Evolutionary conservation across 345 rosid genomes (phyloP), one percentile per base, ranked within the genome.

Genomic region (Cardamine resedifolia): DNA sequence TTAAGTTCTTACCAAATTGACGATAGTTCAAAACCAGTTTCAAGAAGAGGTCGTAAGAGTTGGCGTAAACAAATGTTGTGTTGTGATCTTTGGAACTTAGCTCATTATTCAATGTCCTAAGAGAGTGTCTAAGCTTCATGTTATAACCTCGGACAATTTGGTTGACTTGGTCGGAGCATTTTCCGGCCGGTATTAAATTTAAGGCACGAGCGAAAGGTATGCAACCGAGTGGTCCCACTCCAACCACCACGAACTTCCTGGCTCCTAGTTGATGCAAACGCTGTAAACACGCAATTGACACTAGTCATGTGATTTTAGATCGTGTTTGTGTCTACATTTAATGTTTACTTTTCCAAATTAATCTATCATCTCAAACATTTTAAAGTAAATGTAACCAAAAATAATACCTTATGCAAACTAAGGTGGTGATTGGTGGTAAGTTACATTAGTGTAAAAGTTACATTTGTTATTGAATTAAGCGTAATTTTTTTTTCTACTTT

Each of bases 171-270:
- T 38, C 50, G 3, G 86, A 86, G 67, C 91, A 91, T 70, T 80
- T 34, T 15, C 85, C 79, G 1, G 60, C 47, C 2, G 81, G 80
- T 41, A 84, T 27, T 20, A 84, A 51, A 20, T 82, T 73, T 26
- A 83, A 52, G 28, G 89, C 83, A 21, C 86, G 80, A 59, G 81
- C 77, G 73, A 83, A 84, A 1, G 85, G 90, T 53, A 91, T 84
- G 86, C 91, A 88, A n/a, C 96, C 91, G 10, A 87, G 81, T 9
- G 88, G 91, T 2, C 96, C 85, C 6, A 89, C 64, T 39, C 87
- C 86, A 2, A 74, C 86, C 1, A 83, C 83, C 20, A 82, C 49
- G 19, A 82, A 78, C 63, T 83, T 88, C 66, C 90, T 74, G 14
- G 81, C 82, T 20, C 85, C 89, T 49, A 79, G 44, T 36, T 79